phyloP scores from a whole-genome alignment of 2,329 filamentous ascomycete genomes.

The Fusarium guadeloupense region DNA sequence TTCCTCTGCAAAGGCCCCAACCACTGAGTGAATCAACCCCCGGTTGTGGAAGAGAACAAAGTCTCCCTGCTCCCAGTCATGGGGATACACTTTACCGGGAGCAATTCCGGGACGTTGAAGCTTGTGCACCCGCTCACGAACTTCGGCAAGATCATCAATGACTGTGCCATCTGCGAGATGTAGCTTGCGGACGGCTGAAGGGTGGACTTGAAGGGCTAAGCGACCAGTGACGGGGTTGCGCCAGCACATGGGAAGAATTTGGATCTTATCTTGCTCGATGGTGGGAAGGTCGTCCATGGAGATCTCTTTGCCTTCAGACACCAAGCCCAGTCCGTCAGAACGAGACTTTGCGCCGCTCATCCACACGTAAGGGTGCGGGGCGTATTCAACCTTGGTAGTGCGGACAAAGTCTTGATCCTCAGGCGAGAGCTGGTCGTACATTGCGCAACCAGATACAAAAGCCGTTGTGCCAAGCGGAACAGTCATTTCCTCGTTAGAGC shows the following conservation, averaged over 20 bases:
- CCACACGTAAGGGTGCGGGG: conserved; percentile 84
- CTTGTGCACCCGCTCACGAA: conserved; percentile 73
- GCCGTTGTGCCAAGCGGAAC: conserved; percentile 81
- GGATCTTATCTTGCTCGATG: conserved; percentile 72
- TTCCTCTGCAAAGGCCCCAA: conserved; percentile 76
- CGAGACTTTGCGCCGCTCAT: conserved; percentile 75
- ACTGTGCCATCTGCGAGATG: conserved; percentile 73
- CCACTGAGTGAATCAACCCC: conserved; percentile 77
- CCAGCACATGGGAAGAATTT: conserved; percentile 80
- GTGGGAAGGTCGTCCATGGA: conserved; percentile 67
- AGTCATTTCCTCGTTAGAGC: conserved; percentile 69
- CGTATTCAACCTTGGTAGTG: conserved; percentile 76
- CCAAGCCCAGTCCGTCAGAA: conserved; percentile 75
- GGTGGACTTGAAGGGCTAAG: conserved; percentile 78
- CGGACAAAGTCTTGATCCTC: conserved; percentile 74
- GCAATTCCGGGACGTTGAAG: conserved; percentile 78
- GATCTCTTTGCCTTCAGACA: conserved; percentile 73
- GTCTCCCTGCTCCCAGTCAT: conserved; percentile 82
- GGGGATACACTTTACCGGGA: conserved; percentile 73
- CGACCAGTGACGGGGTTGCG: conserved; percentile 76
- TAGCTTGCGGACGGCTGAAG: conserved; percentile 74
- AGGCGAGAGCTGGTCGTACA: conserved; percentile 73
- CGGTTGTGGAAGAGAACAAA: conserved; percentile 82
- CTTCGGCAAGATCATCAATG: conserved; percentile 72
- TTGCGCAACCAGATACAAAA: conserved; percentile 75